phyloP scores from a whole-genome alignment of 1,284 basidiomycete species.

The Mrakiaceae sp. region DNA sequence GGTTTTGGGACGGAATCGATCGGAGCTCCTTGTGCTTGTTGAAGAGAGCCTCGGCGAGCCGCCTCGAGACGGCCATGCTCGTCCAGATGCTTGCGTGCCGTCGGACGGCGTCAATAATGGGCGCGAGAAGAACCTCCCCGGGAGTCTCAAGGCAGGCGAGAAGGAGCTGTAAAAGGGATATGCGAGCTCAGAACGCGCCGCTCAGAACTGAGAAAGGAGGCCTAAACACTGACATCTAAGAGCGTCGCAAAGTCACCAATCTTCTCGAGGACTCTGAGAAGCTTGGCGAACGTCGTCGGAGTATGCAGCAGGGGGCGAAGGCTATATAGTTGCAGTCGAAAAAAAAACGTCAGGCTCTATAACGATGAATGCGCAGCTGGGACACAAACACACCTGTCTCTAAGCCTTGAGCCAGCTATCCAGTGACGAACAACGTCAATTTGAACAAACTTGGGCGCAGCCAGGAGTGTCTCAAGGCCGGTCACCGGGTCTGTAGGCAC shows the following conservation, averaged over 20 bases:
- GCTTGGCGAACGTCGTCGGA: neutral
- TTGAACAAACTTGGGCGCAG: neutral
- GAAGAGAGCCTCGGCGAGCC: constrained; percentile 12
- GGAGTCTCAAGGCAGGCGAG: constrained; percentile 4
- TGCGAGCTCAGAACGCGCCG: neutral
- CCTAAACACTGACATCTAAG: constrained; percentile 2
- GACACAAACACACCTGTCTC: neutral
- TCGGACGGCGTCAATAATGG: constrained; percentile 4
- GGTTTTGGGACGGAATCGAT: neutral
- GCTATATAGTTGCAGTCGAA: neutral
- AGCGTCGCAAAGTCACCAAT: constrained; percentile 7
- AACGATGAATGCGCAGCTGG: neutral
- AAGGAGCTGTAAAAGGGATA: constrained; percentile 1
- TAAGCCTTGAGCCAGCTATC: neutral
- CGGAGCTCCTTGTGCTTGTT: constrained; percentile 6
- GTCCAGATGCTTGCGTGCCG: constrained; percentile 12
- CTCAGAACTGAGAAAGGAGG: neutral
- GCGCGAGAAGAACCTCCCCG: neutral
- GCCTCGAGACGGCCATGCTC: constrained; percentile 2
- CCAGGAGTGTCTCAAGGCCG: neutral
- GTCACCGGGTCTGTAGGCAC: neutral
- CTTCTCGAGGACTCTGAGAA: constrained; percentile 10
- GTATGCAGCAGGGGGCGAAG: neutral
- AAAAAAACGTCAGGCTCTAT: neutral
- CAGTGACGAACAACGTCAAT: neutral